Evolutionary conservation across 805 yeast genomes (phyloP).

Genomic region (Zygotorulaspora chibaensis): DNA sequence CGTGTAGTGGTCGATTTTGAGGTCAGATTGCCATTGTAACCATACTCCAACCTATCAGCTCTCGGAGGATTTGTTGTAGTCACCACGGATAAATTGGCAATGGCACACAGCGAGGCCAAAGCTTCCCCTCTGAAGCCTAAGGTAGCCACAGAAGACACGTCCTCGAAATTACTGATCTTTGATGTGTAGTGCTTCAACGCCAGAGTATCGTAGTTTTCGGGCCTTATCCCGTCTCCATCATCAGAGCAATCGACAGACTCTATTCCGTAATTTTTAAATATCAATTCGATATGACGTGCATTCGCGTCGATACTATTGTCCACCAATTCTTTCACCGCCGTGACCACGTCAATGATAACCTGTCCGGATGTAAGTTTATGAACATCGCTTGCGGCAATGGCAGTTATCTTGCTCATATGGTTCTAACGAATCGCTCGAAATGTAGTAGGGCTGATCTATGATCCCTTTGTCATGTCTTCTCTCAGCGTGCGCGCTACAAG

Average conservation of each 20-base stretch:
- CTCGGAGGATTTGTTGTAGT: slow-evolving; percentile 56
- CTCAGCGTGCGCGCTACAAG: no score
- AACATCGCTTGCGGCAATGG: slow-evolving; percentile 51
- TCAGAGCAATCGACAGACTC: slow-evolving; percentile 66
- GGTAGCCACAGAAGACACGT: slow-evolving; percentile 47
- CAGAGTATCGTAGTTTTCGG: slow-evolving; percentile 47
- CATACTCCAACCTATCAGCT: slow-evolving; percentile 54
- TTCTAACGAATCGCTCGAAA: not conserved
- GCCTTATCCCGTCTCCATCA: slow-evolving; percentile 61
- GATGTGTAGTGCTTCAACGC: slow-evolving; percentile 68
- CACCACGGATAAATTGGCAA: slow-evolving; percentile 44
- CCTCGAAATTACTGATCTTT: slow-evolving; percentile 54
- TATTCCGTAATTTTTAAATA: slow-evolving; percentile 66
- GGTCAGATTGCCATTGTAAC: slow-evolving; percentile 48
- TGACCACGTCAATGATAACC: slow-evolving; percentile 73
- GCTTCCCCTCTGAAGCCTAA: slow-evolving; percentile 84
- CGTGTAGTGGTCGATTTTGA: slow-evolving; percentile 45
- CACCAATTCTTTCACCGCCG: slow-evolving; percentile 78
- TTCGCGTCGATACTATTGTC: slow-evolving; percentile 85
- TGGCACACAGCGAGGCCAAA: slow-evolving; percentile 60
- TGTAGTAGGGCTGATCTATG: not conserved
- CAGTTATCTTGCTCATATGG: slow-evolving; percentile 26
- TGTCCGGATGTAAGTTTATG: slow-evolving; percentile 87
- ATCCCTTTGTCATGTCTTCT: no score
- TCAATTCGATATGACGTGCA: slow-evolving; percentile 62